Base-by-base conservation (phyloP, 2,329 filamentous ascomycete genomes). In the Alternaria consortialis region DNA sequence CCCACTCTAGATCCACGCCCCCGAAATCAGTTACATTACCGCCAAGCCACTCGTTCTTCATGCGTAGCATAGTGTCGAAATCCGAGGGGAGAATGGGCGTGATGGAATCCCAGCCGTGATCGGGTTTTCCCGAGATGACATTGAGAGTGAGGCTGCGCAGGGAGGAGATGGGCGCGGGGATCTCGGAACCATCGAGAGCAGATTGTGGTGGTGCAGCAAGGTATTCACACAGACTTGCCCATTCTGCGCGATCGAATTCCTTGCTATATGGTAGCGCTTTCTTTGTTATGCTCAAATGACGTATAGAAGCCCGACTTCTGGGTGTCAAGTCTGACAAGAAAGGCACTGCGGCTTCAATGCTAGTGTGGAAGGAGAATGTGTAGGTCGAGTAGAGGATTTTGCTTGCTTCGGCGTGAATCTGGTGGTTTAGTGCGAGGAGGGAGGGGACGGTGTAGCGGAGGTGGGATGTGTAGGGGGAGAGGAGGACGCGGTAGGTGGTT, bases 291-390 rank as follows among this genome's bases (percentile, higher is more conserved):
- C 82, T 80, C 11, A 90, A 75, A 36, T 81, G 80, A 31, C 80
- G 78, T 60, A 90, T 76, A 47, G 84, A 77, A 9, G 74, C 72
- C 34, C 84, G 80, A 2, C 84, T 83, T 17, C 74, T 67, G 1
- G 82, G 80, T 2, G 84, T 86, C 34, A 88, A 80, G 71, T 89
- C 86, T 32, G 80, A 78, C 39, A 90, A 79, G 71, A 90, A 90
- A 0, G 87, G 86, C 1, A 84, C 81, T 6, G 87, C 81, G 15
- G 87, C 86, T 74, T 90, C 87, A 64, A 90, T 80, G 74, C 87
- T 82, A 48, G 82, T 81, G 62, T 84, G 84, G 72, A 90, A 90
- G 68, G 85, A 83, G 73, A 90, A 89, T 0, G 79, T 79, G 71
- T 88, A 85, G 56, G 74, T 78, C 7, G 79, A 80, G 74, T 90